Evolutionary conservation across 148 eudicot species (phyloP).

Genomic region (Nyssa sinensis): DNA sequence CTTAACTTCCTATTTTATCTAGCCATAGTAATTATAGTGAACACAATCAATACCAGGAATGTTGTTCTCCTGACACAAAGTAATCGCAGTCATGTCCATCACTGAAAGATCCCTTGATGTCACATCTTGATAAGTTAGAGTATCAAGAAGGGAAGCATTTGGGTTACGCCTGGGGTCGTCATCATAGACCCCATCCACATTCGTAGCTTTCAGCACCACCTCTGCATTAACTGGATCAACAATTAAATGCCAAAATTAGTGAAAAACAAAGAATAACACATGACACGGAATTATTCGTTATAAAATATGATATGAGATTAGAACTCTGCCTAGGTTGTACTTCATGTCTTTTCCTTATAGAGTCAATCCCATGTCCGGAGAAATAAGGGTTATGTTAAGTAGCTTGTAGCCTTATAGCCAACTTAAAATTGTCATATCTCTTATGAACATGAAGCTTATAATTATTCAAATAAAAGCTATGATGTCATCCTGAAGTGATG

Average conservation of each 20-base stretch:
- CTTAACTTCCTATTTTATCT: not conserved
- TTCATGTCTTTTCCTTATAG: too few relatives aligned
- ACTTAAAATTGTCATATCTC: too few relatives aligned
- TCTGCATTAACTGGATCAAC: conserved; percentile 81
- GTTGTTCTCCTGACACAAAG: conserved; percentile 95
- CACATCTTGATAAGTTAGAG: conserved; percentile 87
- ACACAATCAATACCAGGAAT: conserved; percentile 64
- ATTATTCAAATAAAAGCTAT: too few relatives aligned
- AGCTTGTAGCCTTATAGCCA: too few relatives aligned
- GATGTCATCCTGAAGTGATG: too few relatives aligned
- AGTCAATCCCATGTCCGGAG: too few relatives aligned
- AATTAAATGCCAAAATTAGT: conserved; percentile 7
- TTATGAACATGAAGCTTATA: too few relatives aligned
- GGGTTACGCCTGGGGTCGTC: conserved; percentile 78
- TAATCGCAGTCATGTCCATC: conserved; percentile 98
- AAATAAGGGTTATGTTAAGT: too few relatives aligned
- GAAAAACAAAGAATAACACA: not conserved
- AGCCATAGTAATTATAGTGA: conserved; percentile 13
- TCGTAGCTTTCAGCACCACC: conserved; percentile 93
- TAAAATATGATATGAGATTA: too few relatives aligned
- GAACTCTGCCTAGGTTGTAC: not conserved
- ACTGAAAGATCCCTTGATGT: conserved; percentile 81
- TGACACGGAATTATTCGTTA: too few relatives aligned
- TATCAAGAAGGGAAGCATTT: conserved; percentile 75
- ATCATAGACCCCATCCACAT: conserved; percentile 93